phyloP scores from a whole-genome alignment of 495 filamentous ascomycete species.

The Xylaria telfairii region DNA sequence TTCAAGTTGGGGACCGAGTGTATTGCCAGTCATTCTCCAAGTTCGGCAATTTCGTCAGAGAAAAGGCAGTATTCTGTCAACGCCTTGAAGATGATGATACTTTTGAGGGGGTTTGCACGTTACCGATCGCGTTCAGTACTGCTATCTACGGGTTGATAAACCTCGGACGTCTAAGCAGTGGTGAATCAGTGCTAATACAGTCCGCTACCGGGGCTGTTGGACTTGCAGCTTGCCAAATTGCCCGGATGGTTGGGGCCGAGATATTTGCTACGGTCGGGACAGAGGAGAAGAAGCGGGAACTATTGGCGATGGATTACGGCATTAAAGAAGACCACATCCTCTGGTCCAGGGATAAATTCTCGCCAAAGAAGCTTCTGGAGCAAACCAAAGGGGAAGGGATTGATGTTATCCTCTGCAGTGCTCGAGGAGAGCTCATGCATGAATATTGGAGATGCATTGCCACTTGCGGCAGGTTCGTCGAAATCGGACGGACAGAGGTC shows the following conservation, averaged over 20 bases:
- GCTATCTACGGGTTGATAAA: neutral
- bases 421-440: constrained; percentile 59
- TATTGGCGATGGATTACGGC: constrained; percentile 49
- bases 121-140: neutral
- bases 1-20: neutral
- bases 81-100: neutral
- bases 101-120: neutral
- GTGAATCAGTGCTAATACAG: constrained; percentile 56
- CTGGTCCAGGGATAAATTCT: constrained; percentile 41
- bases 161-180: neutral
- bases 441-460: constrained; percentile 58
- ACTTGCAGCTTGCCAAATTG: constrained; percentile 60
- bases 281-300: constrained; percentile 47
- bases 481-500: constrained; percentile 55
- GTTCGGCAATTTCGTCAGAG: constrained; percentile 6
- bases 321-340: constrained; percentile 60
- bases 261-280: constrained; percentile 61
- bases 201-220: constrained; percentile 59
- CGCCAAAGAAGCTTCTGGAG: constrained; percentile 49
- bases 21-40: neutral
- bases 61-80: neutral
- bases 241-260: constrained; percentile 55
- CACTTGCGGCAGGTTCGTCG: constrained; percentile 59
- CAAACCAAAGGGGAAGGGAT: constrained; percentile 56
- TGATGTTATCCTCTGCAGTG: constrained; percentile 63